Percentiles rank a stretch among this genome's conserved stretches.
Conservation (phyloP, 768 basidiomycete genomes). For the Ramaria rubella region DNA sequence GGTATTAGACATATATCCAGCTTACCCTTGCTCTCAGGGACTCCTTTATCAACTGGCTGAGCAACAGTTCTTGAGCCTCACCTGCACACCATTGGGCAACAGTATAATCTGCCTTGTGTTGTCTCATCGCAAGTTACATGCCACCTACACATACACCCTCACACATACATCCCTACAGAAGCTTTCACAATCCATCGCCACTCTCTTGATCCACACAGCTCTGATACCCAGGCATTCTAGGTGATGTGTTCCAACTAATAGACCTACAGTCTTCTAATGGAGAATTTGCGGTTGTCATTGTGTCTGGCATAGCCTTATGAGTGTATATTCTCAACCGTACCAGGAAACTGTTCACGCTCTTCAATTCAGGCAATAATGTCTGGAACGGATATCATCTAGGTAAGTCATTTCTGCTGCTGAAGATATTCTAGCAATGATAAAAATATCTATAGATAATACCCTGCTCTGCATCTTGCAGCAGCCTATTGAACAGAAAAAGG, state of each 20-base stretch:
- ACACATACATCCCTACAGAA: background rate
- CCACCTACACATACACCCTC: too few species aligned
- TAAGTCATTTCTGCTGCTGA: too few species aligned
- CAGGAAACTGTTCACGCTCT: constrained; percentile 3
- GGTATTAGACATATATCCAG: background rate
- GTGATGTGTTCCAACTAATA: background rate
- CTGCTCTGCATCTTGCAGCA: too few species aligned
- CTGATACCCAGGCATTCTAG: background rate
- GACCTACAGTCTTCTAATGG: background rate
- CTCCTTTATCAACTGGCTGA: background rate
- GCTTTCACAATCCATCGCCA: background rate
- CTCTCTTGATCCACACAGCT: background rate
- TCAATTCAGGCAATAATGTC: background rate
- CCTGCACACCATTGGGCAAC: background rate
- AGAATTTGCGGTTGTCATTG: constrained; percentile 7
- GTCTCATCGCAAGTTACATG: background rate
- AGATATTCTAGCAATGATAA: too few species aligned
- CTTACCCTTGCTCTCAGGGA: background rate
- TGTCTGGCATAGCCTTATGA: constrained; percentile 4
- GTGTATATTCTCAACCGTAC: constrained; percentile 9
- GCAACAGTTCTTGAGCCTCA: background rate
- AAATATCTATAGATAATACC: too few species aligned
- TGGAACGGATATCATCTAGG: too few species aligned
- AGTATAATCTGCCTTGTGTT: background rate
- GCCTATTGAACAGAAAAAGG: too few species aligned